Base-by-base conservation (phyloP, 257 asterid species). In the Orobanche coerulescens region DNA sequence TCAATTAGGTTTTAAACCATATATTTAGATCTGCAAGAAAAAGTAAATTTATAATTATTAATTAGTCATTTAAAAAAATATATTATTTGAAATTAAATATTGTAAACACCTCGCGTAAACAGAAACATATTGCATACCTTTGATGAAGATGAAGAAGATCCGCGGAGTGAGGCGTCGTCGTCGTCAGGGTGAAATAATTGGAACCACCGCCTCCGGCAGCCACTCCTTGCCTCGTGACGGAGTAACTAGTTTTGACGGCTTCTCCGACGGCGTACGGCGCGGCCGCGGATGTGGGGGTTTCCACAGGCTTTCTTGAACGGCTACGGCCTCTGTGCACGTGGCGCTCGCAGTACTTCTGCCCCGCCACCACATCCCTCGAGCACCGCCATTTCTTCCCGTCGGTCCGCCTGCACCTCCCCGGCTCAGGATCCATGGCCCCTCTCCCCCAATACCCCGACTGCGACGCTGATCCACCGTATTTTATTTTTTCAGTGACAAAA, bases 281-380 rank as follows among this genome's bases (percentile, higher is more conserved):
- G 70, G 76, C 1, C 69, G 69, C 33, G 57, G 85, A 58, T 49
- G 90, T 82, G 88, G 95, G 81, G 71, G 8, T 69, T 88, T 91
- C 98, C 98, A 85, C 98, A 81, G 91, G 93, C 98, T 91, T 92
- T 92, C 98, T 92, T 92, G 98, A 92, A 92, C 98, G 98, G 77
- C 84, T 88, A 22, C 84, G 75, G 52, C 98, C 98, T 2, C 98
- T 87, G 71, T 92, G 95, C 76, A 92, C 69, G 71, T 92, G 98
- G 71, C 94, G 96, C 69, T 88, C 98, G 37, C 98, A 88, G 77
- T 92, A 92, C 65, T 92, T 92, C 59, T 82, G 90, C 19, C 87
- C 95, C 46, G 81, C 75, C 77, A 88, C 95, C 58, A 88, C 94
- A 54, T 88, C 96, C 66, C 94, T 78, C 3, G 97, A 84, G 78